Percentiles rank a stretch among this genome's conserved stretches.
Conservation (phyloP, 208 protist species). For the Herpetomonas samuelpessoai region DNA sequence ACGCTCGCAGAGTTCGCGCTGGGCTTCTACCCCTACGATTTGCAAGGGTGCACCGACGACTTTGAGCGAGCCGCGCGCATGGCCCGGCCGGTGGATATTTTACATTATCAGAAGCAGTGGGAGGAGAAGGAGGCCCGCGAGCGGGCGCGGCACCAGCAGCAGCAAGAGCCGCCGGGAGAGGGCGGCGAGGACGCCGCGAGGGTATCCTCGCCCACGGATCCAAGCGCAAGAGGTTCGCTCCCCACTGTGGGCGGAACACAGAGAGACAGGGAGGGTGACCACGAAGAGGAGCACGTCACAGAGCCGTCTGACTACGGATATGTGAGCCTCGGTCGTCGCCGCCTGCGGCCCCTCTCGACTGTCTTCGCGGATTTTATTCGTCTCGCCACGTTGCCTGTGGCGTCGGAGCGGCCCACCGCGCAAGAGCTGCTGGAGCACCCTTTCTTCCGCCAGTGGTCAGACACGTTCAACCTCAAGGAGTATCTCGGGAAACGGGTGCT, state of each 20-base stretch:
- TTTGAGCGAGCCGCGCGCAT: slow-evolving; percentile 64
- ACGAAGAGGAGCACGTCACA: neutral
- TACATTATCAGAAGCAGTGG: slow-evolving; percentile 19
- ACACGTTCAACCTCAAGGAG: slow-evolving; percentile 69
- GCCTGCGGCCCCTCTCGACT: slow-evolving; percentile 34
- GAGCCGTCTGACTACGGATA: neutral
- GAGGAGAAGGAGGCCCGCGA: no score
- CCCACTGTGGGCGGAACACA: no score
- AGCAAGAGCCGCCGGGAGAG: neutral
- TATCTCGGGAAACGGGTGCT: slow-evolving; percentile 51
- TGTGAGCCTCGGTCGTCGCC: slow-evolving; percentile 4
- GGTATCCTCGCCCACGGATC: neutral
- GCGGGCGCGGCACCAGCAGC: neutral
- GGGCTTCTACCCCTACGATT: slow-evolving; percentile 77
- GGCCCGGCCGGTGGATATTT: slow-evolving; percentile 41
- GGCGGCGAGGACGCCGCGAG: neutral
- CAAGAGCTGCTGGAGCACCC: slow-evolving; percentile 85
- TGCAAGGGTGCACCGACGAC: slow-evolving; percentile 50
- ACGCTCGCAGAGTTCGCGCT: slow-evolving; percentile 86
- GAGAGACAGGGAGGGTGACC: no score
- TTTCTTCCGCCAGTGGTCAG: slow-evolving; percentile 82
- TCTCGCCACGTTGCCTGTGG: slow-evolving; percentile 52
- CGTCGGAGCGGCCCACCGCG: slow-evolving; percentile 66
- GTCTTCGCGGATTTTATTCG: slow-evolving; percentile 73
- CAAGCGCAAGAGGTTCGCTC: no score